Conservation (phyloP, 148 eudicot species). For the Chenopodium suecicum region DNA sequence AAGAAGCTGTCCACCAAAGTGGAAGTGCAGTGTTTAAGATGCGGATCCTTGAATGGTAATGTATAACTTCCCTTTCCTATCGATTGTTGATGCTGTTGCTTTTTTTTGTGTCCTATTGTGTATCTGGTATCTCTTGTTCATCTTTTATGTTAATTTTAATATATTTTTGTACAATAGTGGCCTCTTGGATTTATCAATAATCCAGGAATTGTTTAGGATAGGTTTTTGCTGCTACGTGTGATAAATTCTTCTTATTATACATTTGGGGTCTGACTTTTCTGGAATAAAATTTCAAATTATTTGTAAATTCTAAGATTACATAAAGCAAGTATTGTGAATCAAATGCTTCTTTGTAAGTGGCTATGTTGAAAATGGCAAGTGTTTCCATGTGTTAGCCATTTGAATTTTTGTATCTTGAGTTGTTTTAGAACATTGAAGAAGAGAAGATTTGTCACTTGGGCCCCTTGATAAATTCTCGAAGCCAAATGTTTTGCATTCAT, state of each 20-base stretch:
- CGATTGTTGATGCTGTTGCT: neutral
- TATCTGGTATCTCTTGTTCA: neutral
- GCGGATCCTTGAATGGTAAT: conserved; percentile 86
- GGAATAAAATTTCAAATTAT: neutral
- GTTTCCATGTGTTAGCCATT: neutral
- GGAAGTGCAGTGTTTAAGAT: conserved; percentile 54
- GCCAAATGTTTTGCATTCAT: neutral
- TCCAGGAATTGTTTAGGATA: neutral
- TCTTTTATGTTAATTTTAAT: neutral
- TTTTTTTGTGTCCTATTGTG: neutral
- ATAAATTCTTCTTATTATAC: neutral
- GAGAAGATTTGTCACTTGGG: neutral
- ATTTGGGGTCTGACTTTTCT: neutral
- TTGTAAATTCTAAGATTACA: neutral
- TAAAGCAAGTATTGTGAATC: neutral
- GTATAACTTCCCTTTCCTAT: neutral
- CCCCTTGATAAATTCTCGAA: neutral
- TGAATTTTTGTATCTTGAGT: too few species aligned
- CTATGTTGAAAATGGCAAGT: neutral
- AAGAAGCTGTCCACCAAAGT: conserved; percentile 54
- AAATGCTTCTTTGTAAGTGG: neutral
- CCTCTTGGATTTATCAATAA: neutral
- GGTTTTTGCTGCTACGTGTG: neutral
- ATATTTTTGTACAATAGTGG: neutral
- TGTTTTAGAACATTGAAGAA: neutral